Base-by-base conservation (phyloP, 2,329 filamentous ascomycete species). In the Truncatella angustata region DNA sequence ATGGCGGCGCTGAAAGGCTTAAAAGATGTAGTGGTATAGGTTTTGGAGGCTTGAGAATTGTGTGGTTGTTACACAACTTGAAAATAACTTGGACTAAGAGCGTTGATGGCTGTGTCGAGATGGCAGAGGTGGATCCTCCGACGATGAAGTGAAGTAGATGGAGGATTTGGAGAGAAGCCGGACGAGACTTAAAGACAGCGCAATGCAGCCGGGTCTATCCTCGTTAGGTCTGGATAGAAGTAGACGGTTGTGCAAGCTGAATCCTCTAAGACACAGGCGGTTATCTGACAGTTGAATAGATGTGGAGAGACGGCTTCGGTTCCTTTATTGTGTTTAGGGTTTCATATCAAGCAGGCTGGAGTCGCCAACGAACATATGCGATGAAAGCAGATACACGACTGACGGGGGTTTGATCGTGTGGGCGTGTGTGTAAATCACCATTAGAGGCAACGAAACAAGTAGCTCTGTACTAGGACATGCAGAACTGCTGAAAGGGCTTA, bases 241-340 rank as follows among this genome's bases (percentile, higher is more conserved):
- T 58, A 57, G 51, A 48, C 51, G 56, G 62, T 66, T 56, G 63
- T 58, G 63, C 61, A 64, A 64, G 60, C 58, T 61, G 60, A 56
- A 54, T 52, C 53, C 55, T 60, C 57, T 65, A 57, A 66, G 64
- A 66, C 63, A 65, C 58, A 56, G 52, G 59, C 61, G 63, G 59
- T 60, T 60, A 44, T 53, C 52, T 51, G 54, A 60, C 59, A 60
- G 59, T 47, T 52, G 51, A 47, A 52, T 48, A 55, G 54, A 51
- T 55, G 58, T 56, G 54, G 57, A 58, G 51, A 57, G 49, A 51
- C 61, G 51, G 56, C 58, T 56, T 60, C 54, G 54, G 55, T 58
- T 57, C 57, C 57, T 61, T 61, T 60, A 62, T 59, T 61, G 16
- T 55, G 50, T 56, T 55, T 56, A 54, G 48, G 28, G 50, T 48